phyloP scores from a whole-genome alignment of 2,329 filamentous ascomycete species.

The Paracoccidioides lutzii region DNA sequence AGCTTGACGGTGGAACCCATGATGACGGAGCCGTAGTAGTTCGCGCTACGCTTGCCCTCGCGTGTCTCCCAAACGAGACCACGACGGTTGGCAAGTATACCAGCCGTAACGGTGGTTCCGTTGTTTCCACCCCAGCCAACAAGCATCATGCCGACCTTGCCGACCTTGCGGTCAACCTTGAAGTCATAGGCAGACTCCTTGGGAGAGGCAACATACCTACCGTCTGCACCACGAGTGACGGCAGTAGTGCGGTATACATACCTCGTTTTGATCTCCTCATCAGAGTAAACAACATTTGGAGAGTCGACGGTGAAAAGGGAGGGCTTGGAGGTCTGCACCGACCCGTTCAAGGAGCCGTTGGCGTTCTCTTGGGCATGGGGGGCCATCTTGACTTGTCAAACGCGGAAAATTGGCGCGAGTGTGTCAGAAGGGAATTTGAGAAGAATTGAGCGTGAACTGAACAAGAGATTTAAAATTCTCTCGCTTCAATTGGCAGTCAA shows the following conservation, averaged over 20 bases:
- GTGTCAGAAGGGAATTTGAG: conserved; percentile 35
- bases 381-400: conserved; percentile 54
- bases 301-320: conserved; percentile 75
- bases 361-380: conserved; percentile 62
- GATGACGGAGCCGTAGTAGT: conserved; percentile 96
- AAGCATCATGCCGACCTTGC: conserved; percentile 92
- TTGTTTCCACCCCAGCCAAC: conserved; percentile 98
- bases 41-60: conserved; percentile 70
- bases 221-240: conserved; percentile 56
- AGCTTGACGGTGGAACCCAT: conserved; percentile 98
- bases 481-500: conserved; percentile 8
- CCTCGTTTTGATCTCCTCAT: conserved; percentile 76
- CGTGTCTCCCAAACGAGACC: conserved; percentile 84
- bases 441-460: conserved; percentile 33
- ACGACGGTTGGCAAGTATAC: conserved; percentile 89
- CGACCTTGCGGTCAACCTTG: conserved; percentile 88
- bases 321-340: conserved; percentile 28
- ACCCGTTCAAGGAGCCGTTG: conserved; percentile 44
- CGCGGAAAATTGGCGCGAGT: conserved; percentile 16
- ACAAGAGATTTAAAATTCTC: conserved; percentile 11
- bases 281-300: conserved; percentile 83
- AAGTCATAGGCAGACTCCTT: conserved; percentile 90
- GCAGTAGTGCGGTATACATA: conserved; percentile 94
- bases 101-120: conserved; percentile 89
- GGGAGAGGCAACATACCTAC: conserved; percentile 71